Conservation (phyloP, 805 yeast genomes). For the Yamadazyma philogaea region DNA sequence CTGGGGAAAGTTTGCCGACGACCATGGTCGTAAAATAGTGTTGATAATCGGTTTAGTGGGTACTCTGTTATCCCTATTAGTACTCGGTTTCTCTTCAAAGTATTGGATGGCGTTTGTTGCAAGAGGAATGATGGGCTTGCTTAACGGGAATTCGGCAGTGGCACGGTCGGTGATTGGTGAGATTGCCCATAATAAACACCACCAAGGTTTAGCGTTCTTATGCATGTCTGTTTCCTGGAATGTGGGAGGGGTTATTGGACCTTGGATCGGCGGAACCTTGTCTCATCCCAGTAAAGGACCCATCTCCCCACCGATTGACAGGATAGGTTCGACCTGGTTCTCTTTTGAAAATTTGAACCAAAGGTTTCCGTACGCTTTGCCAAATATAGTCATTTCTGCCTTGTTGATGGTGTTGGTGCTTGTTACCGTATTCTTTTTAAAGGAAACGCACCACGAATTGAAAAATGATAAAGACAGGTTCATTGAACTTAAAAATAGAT, state of each 20-base stretch:
- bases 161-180: constrained; percentile 16
- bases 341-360: background rate
- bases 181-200: constrained; percentile 14
- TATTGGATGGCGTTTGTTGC: constrained; percentile 29
- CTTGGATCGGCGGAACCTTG: constrained; percentile 15
- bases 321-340: background rate
- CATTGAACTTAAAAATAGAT: constrained; percentile 4
- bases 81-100: constrained; percentile 29
- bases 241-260: constrained; percentile 16
- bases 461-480: constrained; percentile 18
- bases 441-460: constrained; percentile 20
- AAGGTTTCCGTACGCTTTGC: constrained; percentile 22
- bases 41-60: constrained; percentile 27
- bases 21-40: constrained; percentile 49
- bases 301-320: constrained; percentile 5
- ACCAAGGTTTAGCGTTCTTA: constrained; percentile 16
- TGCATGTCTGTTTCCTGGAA: constrained; percentile 16
- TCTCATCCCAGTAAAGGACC: constrained; percentile 11
- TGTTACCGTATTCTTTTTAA: constrained; percentile 21
- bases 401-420: constrained; percentile 14
- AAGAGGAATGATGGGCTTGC: constrained; percentile 25
- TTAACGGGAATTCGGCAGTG: constrained; percentile 16
- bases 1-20: constrained; percentile 59
- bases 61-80: constrained; percentile 20
- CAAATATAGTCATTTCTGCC: constrained; percentile 22